Conservation (phyloP, 2,329 filamentous ascomycete species). For the Aspergillus awamori region DNA sequence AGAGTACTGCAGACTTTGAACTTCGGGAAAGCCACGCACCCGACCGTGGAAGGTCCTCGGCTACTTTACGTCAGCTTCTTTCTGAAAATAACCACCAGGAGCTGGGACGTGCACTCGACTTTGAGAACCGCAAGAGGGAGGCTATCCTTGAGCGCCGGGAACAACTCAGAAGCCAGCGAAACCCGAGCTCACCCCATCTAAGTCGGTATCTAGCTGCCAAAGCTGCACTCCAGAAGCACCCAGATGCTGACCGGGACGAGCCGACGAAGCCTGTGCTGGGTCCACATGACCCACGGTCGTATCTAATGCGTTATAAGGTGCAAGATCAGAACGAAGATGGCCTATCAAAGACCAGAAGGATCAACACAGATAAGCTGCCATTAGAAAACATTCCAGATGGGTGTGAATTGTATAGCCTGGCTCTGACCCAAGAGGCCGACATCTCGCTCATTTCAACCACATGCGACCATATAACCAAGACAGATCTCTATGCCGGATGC, state of each 20-base stretch:
- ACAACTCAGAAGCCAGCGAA: conserved; percentile 16
- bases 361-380: conserved; percentile 30
- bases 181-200: conserved; percentile 30
- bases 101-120: conserved; percentile 40
- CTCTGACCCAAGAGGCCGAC: conserved; percentile 14
- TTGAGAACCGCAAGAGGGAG: conserved; percentile 42
- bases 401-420: conserved; percentile 26
- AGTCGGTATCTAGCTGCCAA: conserved; percentile 37
- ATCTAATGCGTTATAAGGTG: conserved; percentile 30
- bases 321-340: not conserved
- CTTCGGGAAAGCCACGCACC: conserved; percentile 18
- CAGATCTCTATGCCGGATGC: conserved; percentile 27
- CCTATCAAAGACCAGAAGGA: conserved; percentile 12
- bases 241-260: not conserved
- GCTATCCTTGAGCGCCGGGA: conserved; percentile 33
- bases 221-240: conserved; percentile 20
- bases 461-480: conserved; percentile 10
- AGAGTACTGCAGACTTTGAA: not conserved
- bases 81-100: conserved; percentile 18
- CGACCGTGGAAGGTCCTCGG: conserved; percentile 29
- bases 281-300: conserved; percentile 35
- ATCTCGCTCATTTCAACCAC: conserved; percentile 10
- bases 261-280: conserved; percentile 15
- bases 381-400: conserved; percentile 33
- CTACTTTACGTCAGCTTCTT: conserved; percentile 24